phyloP scores from a whole-genome alignment of 108 stramenopile species.

The Epipyxis sp. region DNA sequence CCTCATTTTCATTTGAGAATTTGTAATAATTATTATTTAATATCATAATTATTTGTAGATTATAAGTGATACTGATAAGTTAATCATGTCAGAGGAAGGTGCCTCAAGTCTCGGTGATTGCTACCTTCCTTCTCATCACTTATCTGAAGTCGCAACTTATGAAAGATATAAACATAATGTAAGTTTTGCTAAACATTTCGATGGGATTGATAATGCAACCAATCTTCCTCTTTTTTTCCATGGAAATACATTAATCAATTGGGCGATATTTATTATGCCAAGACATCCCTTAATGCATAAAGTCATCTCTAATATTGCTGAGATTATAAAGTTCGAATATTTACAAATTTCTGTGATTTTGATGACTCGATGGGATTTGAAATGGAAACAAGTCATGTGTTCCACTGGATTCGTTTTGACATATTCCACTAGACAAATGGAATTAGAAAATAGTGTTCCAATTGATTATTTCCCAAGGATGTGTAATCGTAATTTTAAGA shows the following conservation, averaged over 20 bases:
- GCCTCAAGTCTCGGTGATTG: background rate
- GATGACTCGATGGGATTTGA: slow-evolving; percentile 9
- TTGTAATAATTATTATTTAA: background rate
- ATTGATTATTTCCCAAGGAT: background rate
- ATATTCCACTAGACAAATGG: background rate
- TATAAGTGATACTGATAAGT: background rate
- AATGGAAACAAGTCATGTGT: slow-evolving; percentile 26
- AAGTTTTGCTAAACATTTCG: background rate
- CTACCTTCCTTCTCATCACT: background rate
- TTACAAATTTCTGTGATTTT: background rate
- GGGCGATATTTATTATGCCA: slow-evolving; percentile 6
- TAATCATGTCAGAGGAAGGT: slow-evolving; percentile 20
- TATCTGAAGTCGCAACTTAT: background rate
- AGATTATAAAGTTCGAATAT: slow-evolving; percentile 4
- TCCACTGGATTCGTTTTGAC: slow-evolving; percentile 7
- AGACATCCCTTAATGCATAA: background rate
- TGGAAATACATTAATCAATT: slow-evolving; percentile 7
- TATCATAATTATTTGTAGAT: background rate
- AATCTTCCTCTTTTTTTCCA: background rate
- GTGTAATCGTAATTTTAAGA: background rate
- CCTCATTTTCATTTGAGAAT: background rate
- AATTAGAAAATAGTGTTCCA: background rate
- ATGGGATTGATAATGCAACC: background rate
- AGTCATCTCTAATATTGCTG: background rate
- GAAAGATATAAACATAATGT: background rate